Evolutionary conservation across 75 land plant genomes (phyloP).

Genomic region (Larix kaempferi): DNA sequence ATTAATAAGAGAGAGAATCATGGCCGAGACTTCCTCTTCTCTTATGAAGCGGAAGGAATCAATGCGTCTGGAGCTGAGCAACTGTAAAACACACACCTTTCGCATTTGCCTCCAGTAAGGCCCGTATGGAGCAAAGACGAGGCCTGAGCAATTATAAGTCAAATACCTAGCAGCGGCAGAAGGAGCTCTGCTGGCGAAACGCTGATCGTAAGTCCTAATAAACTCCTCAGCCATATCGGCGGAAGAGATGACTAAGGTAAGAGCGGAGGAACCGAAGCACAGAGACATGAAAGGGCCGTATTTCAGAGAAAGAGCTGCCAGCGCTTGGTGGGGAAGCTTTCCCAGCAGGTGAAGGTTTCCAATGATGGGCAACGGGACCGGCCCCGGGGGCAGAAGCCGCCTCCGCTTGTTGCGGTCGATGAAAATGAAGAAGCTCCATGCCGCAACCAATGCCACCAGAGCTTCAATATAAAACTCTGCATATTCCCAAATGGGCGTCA

Average conservation of each 20-base stretch:
- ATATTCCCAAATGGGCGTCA: neutral
- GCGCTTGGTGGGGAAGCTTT: conserved; percentile 8
- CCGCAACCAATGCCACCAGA: neutral
- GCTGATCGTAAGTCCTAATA: conserved; percentile 11
- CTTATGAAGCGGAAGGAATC: neutral
- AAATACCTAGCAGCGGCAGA: neutral
- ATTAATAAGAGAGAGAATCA: neutral
- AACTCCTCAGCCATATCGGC: conserved; percentile 7
- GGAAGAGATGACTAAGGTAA: conserved; percentile 2
- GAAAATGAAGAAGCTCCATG: neutral
- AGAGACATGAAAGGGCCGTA: neutral
- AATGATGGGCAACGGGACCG: neutral
- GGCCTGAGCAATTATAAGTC: conserved; percentile 9
- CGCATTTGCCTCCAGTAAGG: neutral
- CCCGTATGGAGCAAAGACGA: conserved; percentile 18
- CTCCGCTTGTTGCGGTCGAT: neutral
- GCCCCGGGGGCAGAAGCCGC: conserved; percentile 11
- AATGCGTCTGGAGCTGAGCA: conserved; percentile 20
- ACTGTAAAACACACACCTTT: conserved; percentile 12
- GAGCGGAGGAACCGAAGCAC: neutral
- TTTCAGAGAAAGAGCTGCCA: neutral
- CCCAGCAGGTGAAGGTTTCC: conserved; percentile 14
- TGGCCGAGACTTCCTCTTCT: neutral
- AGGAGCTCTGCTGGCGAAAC: conserved; percentile 8
- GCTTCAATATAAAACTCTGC: neutral